A percentile compares a stretch with the other conserved stretches of the same genome.
phyloP scores from a whole-genome alignment of 805 yeast genomes.

The Saturnispora zaruensis region DNA sequence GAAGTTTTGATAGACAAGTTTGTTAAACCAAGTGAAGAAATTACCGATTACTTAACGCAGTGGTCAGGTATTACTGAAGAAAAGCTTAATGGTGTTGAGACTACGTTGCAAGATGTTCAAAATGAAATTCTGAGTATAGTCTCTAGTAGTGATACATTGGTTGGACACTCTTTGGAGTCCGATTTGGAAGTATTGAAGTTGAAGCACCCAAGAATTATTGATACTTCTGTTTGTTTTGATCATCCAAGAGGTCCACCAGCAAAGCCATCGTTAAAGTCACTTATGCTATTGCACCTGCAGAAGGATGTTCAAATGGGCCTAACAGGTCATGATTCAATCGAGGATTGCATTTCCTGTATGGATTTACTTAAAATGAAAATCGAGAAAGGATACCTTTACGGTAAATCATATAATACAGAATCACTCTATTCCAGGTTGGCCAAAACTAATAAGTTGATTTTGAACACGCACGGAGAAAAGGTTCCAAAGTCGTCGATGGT shows the following conservation, averaged over 20 bases:
- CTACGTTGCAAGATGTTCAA: constrained; percentile 63
- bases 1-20: constrained; percentile 58
- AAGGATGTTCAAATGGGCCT: constrained; percentile 57
- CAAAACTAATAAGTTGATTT: constrained; percentile 17
- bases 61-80: constrained; percentile 86
- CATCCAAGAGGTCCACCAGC: constrained; percentile 79
- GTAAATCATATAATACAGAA: constrained; percentile 39
- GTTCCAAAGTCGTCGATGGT: constrained; percentile 23
- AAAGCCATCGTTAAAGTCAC: constrained; percentile 67
- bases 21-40: constrained; percentile 69
- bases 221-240: constrained; percentile 69
- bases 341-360: constrained; percentile 75
- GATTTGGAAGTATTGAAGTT: constrained; percentile 67
- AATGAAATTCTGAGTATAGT: constrained; percentile 39
- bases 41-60: constrained; percentile 71
- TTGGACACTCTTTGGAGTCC: constrained; percentile 87
- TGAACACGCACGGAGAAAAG: constrained; percentile 18
- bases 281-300: constrained; percentile 49
- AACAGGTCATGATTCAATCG: constrained; percentile 76
- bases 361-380: constrained; percentile 67
- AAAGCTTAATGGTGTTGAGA: constrained; percentile 49
- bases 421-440: constrained; percentile 35
- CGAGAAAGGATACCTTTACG: constrained; percentile 57
- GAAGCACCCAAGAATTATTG: constrained; percentile 67
- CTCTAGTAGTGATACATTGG: constrained; percentile 51